These are phyloP conservation scores for Chloranthus sessilifolius DNA, from an alignment of 164 flowering plant genomes.

Conservation along the genomic window DNA sequence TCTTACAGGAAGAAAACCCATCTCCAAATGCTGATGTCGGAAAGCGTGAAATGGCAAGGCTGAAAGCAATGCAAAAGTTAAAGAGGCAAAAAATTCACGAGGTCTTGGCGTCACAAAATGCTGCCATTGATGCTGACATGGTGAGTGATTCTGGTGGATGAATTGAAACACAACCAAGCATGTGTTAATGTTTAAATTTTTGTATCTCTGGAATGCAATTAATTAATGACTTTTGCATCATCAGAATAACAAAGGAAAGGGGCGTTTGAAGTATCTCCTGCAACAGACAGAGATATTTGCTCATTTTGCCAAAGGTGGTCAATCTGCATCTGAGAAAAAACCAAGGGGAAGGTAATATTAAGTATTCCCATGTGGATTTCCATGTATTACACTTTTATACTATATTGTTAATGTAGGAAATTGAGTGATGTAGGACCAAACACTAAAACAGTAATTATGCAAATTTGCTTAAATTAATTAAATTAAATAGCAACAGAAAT, in stretches of 20 bases:
- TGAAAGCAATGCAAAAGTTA: slow-evolving; percentile 71
- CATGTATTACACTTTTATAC: no score
- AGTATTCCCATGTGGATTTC: neutral
- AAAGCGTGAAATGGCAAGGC: slow-evolving; percentile 76
- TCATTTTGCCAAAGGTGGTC: slow-evolving; percentile 89
- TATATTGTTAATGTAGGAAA: no score
- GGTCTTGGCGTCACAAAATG: slow-evolving; percentile 80
- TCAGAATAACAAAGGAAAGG: slow-evolving; percentile 89
- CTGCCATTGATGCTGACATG: slow-evolving; percentile 92
- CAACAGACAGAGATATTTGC: slow-evolving; percentile 97
- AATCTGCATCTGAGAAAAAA: slow-evolving; percentile 63
- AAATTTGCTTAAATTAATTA: no score
- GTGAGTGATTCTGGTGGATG: slow-evolving; percentile 23
- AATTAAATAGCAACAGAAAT: no score
- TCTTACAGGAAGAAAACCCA: slow-evolving; percentile 39
- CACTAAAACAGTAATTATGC: no score
- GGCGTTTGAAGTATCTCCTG: slow-evolving; percentile 85
- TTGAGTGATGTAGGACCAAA: no score
- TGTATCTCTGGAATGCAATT: neutral
- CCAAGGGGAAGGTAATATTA: slow-evolving; percentile 65
- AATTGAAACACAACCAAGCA: neutral
- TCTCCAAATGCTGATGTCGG: slow-evolving; percentile 36
- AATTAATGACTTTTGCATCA: neutral
- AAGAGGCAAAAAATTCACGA: slow-evolving; percentile 91
- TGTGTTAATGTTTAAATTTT: neutral